Evolutionary conservation across 179 eudicot species (phyloP).

Genomic region (Amaranthus tricolor): DNA sequence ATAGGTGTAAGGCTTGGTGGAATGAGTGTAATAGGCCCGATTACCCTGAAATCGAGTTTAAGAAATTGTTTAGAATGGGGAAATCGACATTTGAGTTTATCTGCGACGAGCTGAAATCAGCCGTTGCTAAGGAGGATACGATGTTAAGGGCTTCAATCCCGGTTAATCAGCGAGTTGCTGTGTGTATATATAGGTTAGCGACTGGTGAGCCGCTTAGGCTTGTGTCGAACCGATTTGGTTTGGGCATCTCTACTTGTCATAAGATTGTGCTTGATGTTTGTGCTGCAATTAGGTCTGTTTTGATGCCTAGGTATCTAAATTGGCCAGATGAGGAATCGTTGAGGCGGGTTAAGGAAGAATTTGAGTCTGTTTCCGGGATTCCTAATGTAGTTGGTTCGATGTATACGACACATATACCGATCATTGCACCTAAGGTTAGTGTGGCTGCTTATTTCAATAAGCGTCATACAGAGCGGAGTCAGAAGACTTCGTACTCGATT

Average conservation of each 20-base stretch:
- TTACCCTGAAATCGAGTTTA: conserved; percentile 56
- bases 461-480: conserved; percentile 60
- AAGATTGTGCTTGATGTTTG: conserved; percentile 62
- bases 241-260: conserved; percentile 74
- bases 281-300: conserved; percentile 41
- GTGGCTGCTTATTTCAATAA: conserved; percentile 53
- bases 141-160: conserved; percentile 61
- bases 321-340: conserved; percentile 54
- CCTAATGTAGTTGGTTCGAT: conserved; percentile 55
- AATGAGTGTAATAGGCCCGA: conserved; percentile 57
- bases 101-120: conserved; percentile 48
- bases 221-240: conserved; percentile 56
- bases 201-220: conserved; percentile 69
- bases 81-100: conserved; percentile 53
- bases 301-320: conserved; percentile 49
- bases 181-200: conserved; percentile 65
- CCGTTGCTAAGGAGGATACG: conserved; percentile 51
- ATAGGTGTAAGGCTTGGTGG: conserved; percentile 85
- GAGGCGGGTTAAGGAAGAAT: conserved; percentile 24
- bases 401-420: conserved; percentile 65
- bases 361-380: conserved; percentile 40
- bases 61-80: conserved; percentile 52
- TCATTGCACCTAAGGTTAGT: conserved; percentile 55
- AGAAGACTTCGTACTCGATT: conserved; percentile 57
- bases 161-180: conserved; percentile 72